phyloP scores from a whole-genome alignment of 1,139 yeast genomes.

The Blastobotrys raffinosifermentans region DNA sequence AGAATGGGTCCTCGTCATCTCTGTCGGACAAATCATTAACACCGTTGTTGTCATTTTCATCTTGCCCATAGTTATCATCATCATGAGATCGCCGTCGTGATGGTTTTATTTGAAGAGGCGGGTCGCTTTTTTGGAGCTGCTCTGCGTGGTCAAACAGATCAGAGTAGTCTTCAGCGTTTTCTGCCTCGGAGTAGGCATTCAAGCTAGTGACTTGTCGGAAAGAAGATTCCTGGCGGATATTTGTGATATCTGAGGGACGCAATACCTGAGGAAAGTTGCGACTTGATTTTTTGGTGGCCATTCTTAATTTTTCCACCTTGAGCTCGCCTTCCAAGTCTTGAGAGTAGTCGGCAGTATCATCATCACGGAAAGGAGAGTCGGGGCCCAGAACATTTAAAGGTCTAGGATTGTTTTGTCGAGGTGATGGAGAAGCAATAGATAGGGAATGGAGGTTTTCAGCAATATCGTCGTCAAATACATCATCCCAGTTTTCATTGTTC shows the following conservation, averaged over 20 bases:
- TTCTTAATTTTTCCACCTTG: constrained; percentile 17
- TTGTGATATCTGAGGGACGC: too few species aligned
- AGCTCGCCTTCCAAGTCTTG: constrained; percentile 26
- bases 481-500: constrained; percentile 18
- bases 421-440: constrained; percentile 2
- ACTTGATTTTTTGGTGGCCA: constrained; percentile 4
- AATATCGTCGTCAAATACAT: constrained; percentile 17
- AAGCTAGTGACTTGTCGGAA: too few species aligned
- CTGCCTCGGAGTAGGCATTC: too few species aligned
- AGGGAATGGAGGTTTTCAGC: constrained; percentile 10
- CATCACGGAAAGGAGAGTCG: constrained; percentile 19
- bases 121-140: too few species aligned
- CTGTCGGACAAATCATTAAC: too few species aligned
- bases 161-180: too few species aligned
- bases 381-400: constrained; percentile 10
- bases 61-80: too few species aligned
- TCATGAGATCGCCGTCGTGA: too few species aligned
- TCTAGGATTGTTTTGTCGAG: constrained; percentile 1
- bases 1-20: constrained; percentile 28
- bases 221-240: too few species aligned
- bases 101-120: too few species aligned
- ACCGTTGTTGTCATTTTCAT: too few species aligned
- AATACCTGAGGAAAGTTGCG: constrained; percentile 8
- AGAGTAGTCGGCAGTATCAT: constrained; percentile 23
- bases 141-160: too few species aligned